Evolutionary conservation across 305 asterid species (phyloP), one percentile per base, ranked within the genome.

Genomic region (Rubia balearica): DNA sequence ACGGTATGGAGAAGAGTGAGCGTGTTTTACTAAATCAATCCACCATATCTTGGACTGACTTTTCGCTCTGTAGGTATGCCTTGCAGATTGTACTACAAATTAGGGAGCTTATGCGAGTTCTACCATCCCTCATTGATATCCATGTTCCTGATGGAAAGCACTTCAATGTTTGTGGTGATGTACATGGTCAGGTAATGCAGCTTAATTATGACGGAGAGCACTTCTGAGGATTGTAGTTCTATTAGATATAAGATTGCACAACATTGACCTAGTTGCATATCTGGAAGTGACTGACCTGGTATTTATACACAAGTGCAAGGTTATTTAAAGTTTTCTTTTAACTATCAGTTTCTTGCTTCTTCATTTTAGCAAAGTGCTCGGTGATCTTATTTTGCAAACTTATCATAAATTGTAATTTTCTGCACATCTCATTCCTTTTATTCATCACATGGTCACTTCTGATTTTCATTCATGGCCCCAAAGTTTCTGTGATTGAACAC

Each of bases 121-220:
- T 91, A 88, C 99, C 99, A 71, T 89, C 99, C 74, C 99, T 94
- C 70, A 95, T 94, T 57, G 97, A 89, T 80, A 88, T 94, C 65
- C 81, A 77, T 73, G 93, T 94, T 70, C 90, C 95, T 60, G 81
- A 78, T 36, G 97, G 98, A 74, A 91, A 94, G 61, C 97, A 84
- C 79, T 86, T 94, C 86, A 94, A 95, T 57, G 99, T 94, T 40
- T 94, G 99, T 65, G 99, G 99, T 74, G 99, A 94, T 79, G 98
- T 94, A 65, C 99, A 94, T 87, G 99, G 99, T 22, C 99, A 94
- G 99, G 99, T 94, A 89, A 81, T 81, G 73, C 30, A 46, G 60
- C 66, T 69, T 80, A 72, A 69, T 89, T 94, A 69, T 87, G 93
- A 55, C 76, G 77, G 33, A 95, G 96, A 69, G 67, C 95, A 80